Evolutionary conservation across 805 yeast genomes (phyloP).

Genomic region (Lipomyces oligophaga): DNA sequence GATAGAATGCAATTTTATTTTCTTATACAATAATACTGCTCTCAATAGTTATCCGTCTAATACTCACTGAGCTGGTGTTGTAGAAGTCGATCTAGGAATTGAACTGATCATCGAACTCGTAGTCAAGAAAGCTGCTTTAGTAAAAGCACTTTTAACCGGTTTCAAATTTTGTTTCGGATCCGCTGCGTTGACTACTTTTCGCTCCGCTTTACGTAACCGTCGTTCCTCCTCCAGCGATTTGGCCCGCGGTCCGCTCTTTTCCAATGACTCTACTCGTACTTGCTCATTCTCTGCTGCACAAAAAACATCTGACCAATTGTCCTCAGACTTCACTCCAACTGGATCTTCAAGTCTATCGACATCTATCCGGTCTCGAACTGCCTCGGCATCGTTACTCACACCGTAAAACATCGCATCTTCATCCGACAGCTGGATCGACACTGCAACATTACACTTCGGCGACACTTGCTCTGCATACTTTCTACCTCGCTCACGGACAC

Average conservation of each 20-base stretch:
- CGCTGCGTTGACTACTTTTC: constrained; percentile 7
- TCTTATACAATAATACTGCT: no score
- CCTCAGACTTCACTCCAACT: constrained; percentile 6
- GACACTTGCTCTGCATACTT: constrained; percentile 4
- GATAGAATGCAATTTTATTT: no score
- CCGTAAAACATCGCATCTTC: not conserved
- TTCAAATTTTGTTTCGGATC: not conserved
- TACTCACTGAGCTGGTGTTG: no score
- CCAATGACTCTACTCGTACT: not conserved
- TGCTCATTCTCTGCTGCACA: constrained; percentile 1
- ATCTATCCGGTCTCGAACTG: not conserved
- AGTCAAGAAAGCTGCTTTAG: no score
- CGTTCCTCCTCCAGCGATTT: constrained; percentile 14
- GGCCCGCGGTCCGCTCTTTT: constrained; percentile 1
- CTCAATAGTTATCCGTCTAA: no score
- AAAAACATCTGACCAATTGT: constrained; percentile 28
- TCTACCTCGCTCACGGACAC: constrained; percentile 10
- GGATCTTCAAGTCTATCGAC: not conserved
- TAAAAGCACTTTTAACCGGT: no score
- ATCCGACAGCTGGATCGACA: not conserved
- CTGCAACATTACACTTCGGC: constrained; percentile 12
- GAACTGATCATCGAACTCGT: no score
- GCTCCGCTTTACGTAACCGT: constrained; percentile 2
- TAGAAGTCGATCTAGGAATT: no score
- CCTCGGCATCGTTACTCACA: not conserved